Evolutionary conservation across 2,329 filamentous ascomycete genomes (phyloP), one percentile per base, ranked within the genome.

Genomic region (Fusarium sarcochroum): DNA sequence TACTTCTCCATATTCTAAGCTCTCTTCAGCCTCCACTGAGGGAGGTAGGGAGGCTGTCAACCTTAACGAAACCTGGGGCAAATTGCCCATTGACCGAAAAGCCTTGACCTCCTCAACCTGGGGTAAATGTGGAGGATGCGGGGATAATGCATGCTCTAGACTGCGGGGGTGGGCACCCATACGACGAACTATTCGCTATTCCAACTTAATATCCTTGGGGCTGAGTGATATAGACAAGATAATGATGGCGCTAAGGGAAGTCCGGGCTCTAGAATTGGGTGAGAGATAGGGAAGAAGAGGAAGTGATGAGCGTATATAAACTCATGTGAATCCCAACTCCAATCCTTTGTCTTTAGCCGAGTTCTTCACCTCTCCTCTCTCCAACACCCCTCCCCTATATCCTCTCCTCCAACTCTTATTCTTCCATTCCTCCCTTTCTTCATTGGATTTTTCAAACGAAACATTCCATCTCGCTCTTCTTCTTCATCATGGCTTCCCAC

Each of bases 401-500:
- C 17, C 10, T 30, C 27, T 30, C 9, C 27, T 30, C 27, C 13
- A 30, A 9, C 27, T 30, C 27, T 30, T 30, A 13, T 30, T 30
- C 27, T 30, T 30, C 27, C 27, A 30, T 30, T 30, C 27, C 27
- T 30, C 27, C 10, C 10, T 30, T 30, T 13, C 27, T 30, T 30
- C 10, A 30, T 30, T 30, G 27, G 27, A 30, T 30, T 30, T 30
- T 30, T 30, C 27, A 30, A 30, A 30, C 27, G 10, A 30, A 30
- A 13, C 27, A 30, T 30, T 30, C 27, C 5, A 30, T 13, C 27
- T 11, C 10, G n/a, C 30, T 17, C 13, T 14, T 18, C 25, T 14
- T n/a, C 52, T 20, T 9, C n/a, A 56, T 32, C 45, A 57, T 57
- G 54, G 54, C 41, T 21, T 30, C 54, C n/a, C 42, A 42, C 38